phyloP scores from a whole-genome alignment of 176 grass and related monocot species.

The Eleusine indica region DNA sequence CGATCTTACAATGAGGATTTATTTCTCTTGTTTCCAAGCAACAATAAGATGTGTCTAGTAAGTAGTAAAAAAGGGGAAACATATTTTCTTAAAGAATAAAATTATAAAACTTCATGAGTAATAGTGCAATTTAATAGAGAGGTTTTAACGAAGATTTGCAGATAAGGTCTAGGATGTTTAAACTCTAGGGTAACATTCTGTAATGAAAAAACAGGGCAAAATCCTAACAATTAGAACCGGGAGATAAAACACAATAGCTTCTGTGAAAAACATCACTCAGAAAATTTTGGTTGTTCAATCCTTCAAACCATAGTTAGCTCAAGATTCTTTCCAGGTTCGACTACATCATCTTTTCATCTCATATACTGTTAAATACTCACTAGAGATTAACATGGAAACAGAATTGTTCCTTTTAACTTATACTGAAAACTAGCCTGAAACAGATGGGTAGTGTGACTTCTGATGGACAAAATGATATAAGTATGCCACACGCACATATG shows the following conservation, averaged over 20 bases:
- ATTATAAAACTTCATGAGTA: not conserved
- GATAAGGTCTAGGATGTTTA: not conserved
- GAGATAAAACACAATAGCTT: not conserved
- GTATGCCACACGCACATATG: not conserved
- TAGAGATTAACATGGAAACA: not conserved
- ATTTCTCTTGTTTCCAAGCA: not conserved
- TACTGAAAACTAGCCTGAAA: conserved; percentile 22
- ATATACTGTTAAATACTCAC: not conserved
- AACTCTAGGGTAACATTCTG: not conserved
- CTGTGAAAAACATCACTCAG: not conserved
- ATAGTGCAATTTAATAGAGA: not conserved
- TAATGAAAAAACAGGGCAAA: not conserved
- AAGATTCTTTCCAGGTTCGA: not conserved
- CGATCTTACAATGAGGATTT: not conserved
- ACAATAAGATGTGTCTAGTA: not conserved
- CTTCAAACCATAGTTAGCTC: not conserved
- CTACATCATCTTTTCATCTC: not conserved
- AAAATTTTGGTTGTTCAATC: not conserved
- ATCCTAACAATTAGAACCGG: not conserved
- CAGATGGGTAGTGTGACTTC: not conserved
- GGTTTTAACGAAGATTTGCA: not conserved
- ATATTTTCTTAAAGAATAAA: not conserved
- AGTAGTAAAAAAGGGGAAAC: conserved; percentile 1
- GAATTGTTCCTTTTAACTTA: not conserved
- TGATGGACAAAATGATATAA: conserved; percentile 11